phyloP scores from a whole-genome alignment of 2,329 filamentous ascomycete species.

The Ophiobolus disseminans region DNA sequence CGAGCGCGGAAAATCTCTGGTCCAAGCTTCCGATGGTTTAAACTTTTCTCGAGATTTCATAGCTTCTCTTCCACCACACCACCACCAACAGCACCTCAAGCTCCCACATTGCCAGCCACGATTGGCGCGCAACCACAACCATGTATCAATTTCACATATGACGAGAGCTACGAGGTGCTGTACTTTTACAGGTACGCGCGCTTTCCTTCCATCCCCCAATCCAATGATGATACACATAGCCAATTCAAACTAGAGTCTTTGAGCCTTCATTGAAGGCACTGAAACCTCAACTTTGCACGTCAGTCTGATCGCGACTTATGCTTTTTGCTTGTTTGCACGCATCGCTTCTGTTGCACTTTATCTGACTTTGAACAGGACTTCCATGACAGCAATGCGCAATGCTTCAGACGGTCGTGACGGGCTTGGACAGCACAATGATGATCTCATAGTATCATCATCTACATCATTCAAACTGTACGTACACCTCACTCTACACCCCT shows the following conservation, averaged over 20 bases:
- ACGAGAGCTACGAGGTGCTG: too few relatives aligned
- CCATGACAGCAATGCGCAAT: neutral
- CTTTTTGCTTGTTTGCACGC: neutral
- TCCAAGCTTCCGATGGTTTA: conserved; percentile 13
- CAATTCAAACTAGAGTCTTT: conserved; percentile 57
- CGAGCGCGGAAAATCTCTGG: conserved; percentile 3
- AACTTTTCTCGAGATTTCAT: conserved; percentile 20
- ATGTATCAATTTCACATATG: neutral
- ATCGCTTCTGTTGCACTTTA: neutral
- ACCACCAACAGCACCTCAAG: neutral
- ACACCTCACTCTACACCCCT: neutral
- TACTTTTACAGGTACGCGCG: conserved; percentile 19
- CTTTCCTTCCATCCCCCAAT: conserved; percentile 13
- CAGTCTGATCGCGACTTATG: conserved; percentile 48
- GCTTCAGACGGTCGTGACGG: neutral
- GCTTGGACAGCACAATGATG: neutral
- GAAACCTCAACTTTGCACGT: conserved; percentile 54
- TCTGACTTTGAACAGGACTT: conserved; percentile 24
- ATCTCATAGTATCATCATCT: neutral
- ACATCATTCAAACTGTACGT: conserved; percentile 8
- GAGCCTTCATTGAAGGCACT: conserved; percentile 52
- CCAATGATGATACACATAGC: conserved; percentile 52
- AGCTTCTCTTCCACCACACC: conserved; percentile 3
- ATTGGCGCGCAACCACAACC: neutral
- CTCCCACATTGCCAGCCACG: neutral